phyloP scores from a whole-genome alignment of 1,139 yeast genomes.

The Yamadazyma taylorii region DNA sequence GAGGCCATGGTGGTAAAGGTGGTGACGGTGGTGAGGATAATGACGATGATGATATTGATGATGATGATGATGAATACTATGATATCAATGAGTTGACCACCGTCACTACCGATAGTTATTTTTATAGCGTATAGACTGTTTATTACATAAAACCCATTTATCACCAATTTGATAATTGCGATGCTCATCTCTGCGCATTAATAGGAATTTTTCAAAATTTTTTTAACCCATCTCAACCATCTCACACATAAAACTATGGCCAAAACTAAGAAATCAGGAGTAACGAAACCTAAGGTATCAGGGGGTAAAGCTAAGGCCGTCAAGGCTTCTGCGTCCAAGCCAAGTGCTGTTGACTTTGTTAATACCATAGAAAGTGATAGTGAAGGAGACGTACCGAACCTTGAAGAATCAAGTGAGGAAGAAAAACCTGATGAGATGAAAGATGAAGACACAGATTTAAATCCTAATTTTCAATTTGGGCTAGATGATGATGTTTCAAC shows the following conservation, averaged over 20 bases:
- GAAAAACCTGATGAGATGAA: conserved; percentile 23
- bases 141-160: background rate
- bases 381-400: conserved; percentile 17
- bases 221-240: background rate
- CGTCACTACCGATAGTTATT: conserved; percentile 41
- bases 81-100: conserved; percentile 42
- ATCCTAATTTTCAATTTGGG: conserved; percentile 70
- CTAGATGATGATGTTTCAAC: conserved; percentile 51
- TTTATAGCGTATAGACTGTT: conserved; percentile 27
- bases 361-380: conserved; percentile 25
- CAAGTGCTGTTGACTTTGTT: conserved; percentile 11
- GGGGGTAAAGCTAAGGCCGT: conserved; percentile 1
- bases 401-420: conserved; percentile 27
- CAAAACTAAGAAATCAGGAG: conserved; percentile 10
- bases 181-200: conserved; percentile 3
- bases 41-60: conserved; percentile 24
- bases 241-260: conserved; percentile 6
- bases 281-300: conserved; percentile 18
- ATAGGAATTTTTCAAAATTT: conserved; percentile 1
- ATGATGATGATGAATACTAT: conserved; percentile 41
- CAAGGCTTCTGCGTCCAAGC: background rate
- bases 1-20: too few relatives aligned
- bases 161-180: too few relatives aligned
- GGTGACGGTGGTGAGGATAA: too few relatives aligned
- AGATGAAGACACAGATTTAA: conserved; percentile 51